Percentiles rank a stretch among this genome's conserved stretches.
phyloP scores from a whole-genome alignment of 352 stramenopile genomes.

The Phytophthora fragariae region DNA sequence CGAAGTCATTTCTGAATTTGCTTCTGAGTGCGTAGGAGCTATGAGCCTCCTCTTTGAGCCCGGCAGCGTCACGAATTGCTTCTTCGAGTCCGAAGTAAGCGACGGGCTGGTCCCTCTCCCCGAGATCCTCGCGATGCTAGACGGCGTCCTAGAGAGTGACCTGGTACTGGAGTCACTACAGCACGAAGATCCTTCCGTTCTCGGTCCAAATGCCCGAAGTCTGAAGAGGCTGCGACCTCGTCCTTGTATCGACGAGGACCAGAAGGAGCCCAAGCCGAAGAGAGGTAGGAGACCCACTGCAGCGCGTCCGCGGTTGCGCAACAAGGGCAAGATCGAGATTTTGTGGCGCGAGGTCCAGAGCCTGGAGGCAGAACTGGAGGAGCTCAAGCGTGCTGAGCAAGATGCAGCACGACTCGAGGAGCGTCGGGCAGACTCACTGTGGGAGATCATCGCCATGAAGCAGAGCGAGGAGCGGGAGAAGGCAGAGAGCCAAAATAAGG shows the following conservation, averaged over 20 bases:
- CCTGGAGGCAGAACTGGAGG: slow-evolving; percentile 20
- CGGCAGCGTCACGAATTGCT: slow-evolving; percentile 10
- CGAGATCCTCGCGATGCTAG: slow-evolving; percentile 27
- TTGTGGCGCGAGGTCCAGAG: slow-evolving; percentile 22
- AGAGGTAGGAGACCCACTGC: slow-evolving; percentile 7
- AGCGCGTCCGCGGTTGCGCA: slow-evolving; percentile 23
- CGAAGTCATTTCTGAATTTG: slow-evolving; percentile 19
- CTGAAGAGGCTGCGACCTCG: slow-evolving; percentile 16
- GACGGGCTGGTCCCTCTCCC: slow-evolving; percentile 11
- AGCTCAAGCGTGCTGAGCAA: slow-evolving; percentile 4
- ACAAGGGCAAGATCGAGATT: slow-evolving; percentile 38
- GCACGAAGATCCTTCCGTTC: neutral
- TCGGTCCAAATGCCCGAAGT: neutral
- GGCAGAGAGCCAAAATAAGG: slow-evolving; percentile 29
- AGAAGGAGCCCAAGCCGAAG: slow-evolving; percentile 2
- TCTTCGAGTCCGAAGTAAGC: slow-evolving; percentile 12
- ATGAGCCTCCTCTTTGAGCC: slow-evolving; percentile 28
- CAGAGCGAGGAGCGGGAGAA: slow-evolving; percentile 28
- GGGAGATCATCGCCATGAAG: slow-evolving; percentile 29
- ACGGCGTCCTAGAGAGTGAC: slow-evolving; percentile 8
- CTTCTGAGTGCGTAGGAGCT: neutral
- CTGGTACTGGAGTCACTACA: neutral
- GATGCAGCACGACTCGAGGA: neutral
- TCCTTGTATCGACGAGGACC: neutral
- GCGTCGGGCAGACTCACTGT: slow-evolving; percentile 3